phyloP scores from a whole-genome alignment of 345 rosid species.

The Salix exigua region DNA sequence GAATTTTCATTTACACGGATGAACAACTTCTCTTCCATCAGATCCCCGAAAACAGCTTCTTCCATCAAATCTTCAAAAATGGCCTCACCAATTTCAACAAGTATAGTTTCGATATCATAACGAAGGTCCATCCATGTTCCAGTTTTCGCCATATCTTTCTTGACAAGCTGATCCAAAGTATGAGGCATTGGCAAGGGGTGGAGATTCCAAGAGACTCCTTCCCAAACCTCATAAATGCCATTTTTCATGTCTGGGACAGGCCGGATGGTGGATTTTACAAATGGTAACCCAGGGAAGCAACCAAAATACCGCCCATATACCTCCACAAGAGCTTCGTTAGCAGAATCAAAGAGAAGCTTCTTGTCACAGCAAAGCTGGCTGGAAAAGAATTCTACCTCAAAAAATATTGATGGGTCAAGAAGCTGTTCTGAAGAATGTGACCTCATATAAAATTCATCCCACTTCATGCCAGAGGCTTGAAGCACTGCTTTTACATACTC shows the following conservation, averaged over 20 bases:
- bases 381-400: constrained; percentile 50
- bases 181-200: constrained; percentile 59
- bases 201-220: constrained; percentile 69
- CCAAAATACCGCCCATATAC: constrained; percentile 40
- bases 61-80: constrained; percentile 63
- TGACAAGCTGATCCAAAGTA: constrained; percentile 65
- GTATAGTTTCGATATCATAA: constrained; percentile 39
- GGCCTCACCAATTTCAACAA: constrained; percentile 44
- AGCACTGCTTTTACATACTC: constrained; percentile 55
- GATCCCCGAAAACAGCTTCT: constrained; percentile 53
- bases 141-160: constrained; percentile 58
- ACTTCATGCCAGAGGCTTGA: constrained; percentile 46
- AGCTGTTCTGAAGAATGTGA: constrained; percentile 56
- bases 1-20: constrained; percentile 27
- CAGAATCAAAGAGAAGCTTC: constrained; percentile 64
- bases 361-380: constrained; percentile 46
- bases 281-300: constrained; percentile 51
- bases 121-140: constrained; percentile 71
- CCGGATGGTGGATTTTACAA: constrained; percentile 40
- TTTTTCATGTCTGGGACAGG: constrained; percentile 45
- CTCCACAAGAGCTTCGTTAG: constrained; percentile 73
- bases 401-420: constrained; percentile 54
- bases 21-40: constrained; percentile 49
- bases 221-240: constrained; percentile 48
- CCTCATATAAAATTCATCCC: constrained; percentile 67